Base-by-base conservation (phyloP, 2,329 filamentous ascomycete species). In the Berkeleyomyces basicola region DNA sequence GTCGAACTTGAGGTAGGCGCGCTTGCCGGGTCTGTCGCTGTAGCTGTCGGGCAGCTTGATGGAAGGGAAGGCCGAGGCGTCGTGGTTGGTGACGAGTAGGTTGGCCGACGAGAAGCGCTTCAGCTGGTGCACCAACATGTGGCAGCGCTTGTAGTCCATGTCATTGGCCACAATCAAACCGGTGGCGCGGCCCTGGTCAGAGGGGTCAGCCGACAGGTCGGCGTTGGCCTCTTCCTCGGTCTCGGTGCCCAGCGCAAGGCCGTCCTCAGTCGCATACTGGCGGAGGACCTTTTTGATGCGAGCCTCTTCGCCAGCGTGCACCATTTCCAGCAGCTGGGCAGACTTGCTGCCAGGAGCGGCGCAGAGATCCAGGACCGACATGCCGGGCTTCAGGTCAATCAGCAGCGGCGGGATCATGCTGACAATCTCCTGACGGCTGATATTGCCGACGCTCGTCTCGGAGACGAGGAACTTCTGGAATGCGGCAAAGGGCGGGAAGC, bases 401-500 rank as follows among this genome's bases (percentile, higher is more conserved):
- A 97, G 79, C 68, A 97, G 81, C 36, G 93, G 93, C 36, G 93
- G 93, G 66, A 99, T 97, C 93, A 99, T 99, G 77, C 90, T 96
- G 70, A 99, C 93, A 53, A 96, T 87, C 76, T 99, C 93, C 74
- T 99, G 93, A 69, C 93, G 84, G 74, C 88, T 96, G 70, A 99
- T 97, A 73, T 97, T 99, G 69, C 93, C 93, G 31, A 97, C 90
- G 63, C 88, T 90, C 3, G 93, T 96, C 79, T 99, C 93, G 61
- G 92, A 95, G 59, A 99, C 93, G 59, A 99, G 81, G 77, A 96
- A 99, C 72, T 95, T 95, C 73, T 99, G 93, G 75, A 99, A 97
- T 37, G 88, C 87, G 59, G 90, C 86, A 72, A 99, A 99, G 2
- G 93, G 93, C 43, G 89, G 84, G 73, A 95, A 96, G 71, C 91